phyloP scores from a whole-genome alignment of 306 rosid species.

The Trifolium fragiferum region DNA sequence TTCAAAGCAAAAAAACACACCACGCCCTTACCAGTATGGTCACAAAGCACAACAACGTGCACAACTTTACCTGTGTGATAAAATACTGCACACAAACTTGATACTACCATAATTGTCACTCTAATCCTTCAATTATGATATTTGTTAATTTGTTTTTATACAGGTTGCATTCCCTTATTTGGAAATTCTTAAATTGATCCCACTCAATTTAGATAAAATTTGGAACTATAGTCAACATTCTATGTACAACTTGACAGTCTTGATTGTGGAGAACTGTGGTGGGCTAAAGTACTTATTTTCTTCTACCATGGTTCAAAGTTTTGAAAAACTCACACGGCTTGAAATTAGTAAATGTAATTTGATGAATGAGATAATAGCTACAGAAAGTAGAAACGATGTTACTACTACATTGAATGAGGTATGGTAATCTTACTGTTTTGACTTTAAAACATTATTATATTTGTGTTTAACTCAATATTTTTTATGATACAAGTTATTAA shows the following conservation, averaged over 20 bases:
- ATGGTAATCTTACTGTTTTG: not conserved
- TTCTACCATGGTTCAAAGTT: not conserved
- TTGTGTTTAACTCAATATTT: not conserved
- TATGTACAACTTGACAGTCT: not conserved
- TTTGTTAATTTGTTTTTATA: not conserved
- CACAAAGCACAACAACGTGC: too few species aligned
- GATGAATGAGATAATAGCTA: slow-evolving; percentile 1
- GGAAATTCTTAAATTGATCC: not conserved
- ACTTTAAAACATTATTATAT: not conserved
- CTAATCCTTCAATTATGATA: not conserved
- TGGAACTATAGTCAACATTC: slow-evolving; percentile 10
- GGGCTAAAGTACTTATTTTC: not conserved
- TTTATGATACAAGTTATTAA: not conserved
- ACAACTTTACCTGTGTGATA: too few species aligned
- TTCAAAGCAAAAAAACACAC: too few species aligned
- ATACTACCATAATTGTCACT: not conserved
- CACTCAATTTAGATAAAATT: slow-evolving; percentile 2
- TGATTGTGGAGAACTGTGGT: slow-evolving; percentile 16
- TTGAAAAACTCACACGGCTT: not conserved
- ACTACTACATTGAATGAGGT: not conserved
- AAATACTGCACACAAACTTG: too few species aligned
- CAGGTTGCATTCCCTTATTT: not conserved
- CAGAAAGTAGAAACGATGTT: not conserved
- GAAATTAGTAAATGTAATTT: slow-evolving; percentile 18
- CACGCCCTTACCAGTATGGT: too few species aligned